Conservation (phyloP, 176 grass and related monocot genomes). For the Oryza longistaminata region DNA sequence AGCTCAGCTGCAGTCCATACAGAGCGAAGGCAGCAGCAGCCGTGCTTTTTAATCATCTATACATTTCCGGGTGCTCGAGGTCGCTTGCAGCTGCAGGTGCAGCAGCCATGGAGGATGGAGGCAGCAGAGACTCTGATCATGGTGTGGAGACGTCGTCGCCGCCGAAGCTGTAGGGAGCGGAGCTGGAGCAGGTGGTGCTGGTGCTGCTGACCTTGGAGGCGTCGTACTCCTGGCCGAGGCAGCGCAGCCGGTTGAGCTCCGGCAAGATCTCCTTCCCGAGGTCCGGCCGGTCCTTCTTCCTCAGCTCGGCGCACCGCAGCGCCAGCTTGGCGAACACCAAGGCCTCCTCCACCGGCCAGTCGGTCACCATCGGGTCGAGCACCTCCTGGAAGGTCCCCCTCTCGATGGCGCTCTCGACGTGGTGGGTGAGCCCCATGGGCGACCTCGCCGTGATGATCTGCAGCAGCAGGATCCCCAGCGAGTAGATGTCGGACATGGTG, state of each 20-base stretch:
- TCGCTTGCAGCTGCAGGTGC: too few species aligned
- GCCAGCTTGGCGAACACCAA: conserved; percentile 60
- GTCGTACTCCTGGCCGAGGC: conserved; percentile 57
- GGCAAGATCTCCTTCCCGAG: conserved; percentile 69
- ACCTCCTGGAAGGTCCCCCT: conserved; percentile 64
- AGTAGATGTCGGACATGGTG: conserved; percentile 88
- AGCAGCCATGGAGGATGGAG: too few species aligned
- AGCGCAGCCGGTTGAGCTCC: conserved; percentile 62
- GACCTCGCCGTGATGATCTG: conserved; percentile 84
- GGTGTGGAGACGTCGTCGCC: conserved; percentile 26
- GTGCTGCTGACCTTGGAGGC: conserved; percentile 27
- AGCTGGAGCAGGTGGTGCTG: conserved; percentile 46
- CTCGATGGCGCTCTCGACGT: conserved; percentile 67
- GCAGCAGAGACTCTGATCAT: background rate
- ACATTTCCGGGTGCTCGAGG: too few species aligned
- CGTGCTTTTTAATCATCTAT: background rate
- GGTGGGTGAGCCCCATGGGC: conserved; percentile 79
- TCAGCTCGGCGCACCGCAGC: conserved; percentile 66
- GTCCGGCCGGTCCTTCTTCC: conserved; percentile 78
- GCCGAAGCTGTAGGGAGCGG: conserved; percentile 35
- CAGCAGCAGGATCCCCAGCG: conserved; percentile 75
- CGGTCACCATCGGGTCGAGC: conserved; percentile 58
- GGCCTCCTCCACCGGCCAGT: conserved; percentile 80
- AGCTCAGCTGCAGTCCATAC: conserved; percentile 14
- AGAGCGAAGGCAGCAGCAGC: too few species aligned